Evolutionary conservation across 2,329 filamentous ascomycete species (phyloP).

Genomic region (Huntiella moniliformis): DNA sequence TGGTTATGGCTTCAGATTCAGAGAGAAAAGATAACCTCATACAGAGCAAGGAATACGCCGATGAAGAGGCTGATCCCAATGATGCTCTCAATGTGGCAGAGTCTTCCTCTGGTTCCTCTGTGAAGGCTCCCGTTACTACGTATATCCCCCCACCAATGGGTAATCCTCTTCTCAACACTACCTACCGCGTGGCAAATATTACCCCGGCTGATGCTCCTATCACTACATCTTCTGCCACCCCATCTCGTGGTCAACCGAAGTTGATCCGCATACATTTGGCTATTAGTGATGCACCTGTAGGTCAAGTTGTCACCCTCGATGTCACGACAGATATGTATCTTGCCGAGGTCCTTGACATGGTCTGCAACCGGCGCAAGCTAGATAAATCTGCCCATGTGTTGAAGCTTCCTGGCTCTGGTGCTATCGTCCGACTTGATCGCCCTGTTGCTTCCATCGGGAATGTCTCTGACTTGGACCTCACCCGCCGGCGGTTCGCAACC

Average conservation of each 20-base stretch:
- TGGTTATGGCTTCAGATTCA: constrained; percentile 51
- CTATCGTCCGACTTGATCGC: constrained; percentile 57
- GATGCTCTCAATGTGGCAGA: constrained; percentile 15
- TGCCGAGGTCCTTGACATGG: constrained; percentile 60
- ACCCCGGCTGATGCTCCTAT: constrained; percentile 38
- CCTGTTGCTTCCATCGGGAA: constrained; percentile 63
- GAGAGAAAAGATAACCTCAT: constrained; percentile 52
- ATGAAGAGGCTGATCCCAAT: constrained; percentile 27
- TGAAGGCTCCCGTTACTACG: constrained; percentile 15
- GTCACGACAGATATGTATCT: constrained; percentile 72
- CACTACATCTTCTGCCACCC: constrained; percentile 24
- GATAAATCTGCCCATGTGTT: constrained; percentile 67
- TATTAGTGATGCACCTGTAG: constrained; percentile 48
- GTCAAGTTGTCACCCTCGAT: constrained; percentile 54
- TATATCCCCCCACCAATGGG: constrained; percentile 16
- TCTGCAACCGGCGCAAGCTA: constrained; percentile 57
- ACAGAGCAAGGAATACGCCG: constrained; percentile 43
- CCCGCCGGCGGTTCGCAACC: constrained; percentile 54
- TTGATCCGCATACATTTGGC: constrained; percentile 54
- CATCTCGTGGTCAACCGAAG: constrained; percentile 45
- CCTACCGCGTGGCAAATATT: constrained; percentile 29
- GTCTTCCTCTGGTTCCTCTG: constrained; percentile 13
- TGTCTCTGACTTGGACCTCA: constrained; percentile 55
- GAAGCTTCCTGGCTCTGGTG: constrained; percentile 55
- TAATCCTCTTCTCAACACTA: constrained; percentile 43